Percentiles rank a stretch among this genome's conserved stretches.
These are phyloP conservation scores for Ophiostoma montium DNA, from an alignment of 2,329 filamentous ascomycete species.

Conservation along the genomic window DNA sequence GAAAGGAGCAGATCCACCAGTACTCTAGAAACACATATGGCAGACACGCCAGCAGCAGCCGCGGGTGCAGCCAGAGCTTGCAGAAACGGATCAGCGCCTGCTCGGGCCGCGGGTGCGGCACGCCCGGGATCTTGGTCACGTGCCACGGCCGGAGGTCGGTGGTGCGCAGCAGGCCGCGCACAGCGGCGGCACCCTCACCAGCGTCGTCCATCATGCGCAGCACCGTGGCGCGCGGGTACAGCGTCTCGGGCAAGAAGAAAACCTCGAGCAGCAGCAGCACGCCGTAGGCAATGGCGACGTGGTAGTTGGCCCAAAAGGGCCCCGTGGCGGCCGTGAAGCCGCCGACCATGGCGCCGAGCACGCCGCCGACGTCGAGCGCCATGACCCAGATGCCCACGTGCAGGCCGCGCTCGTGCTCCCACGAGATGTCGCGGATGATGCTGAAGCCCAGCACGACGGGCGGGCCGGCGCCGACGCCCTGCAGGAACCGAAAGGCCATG, in stretches of 20 bases:
- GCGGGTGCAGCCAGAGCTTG: conserved; percentile 7
- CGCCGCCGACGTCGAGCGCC: conserved; percentile 36
- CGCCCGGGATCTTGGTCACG: background rate
- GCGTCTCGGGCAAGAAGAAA: conserved; percentile 38
- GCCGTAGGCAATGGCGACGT: conserved; percentile 14
- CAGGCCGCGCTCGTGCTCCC: conserved; percentile 39
- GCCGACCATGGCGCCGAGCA: conserved; percentile 27
- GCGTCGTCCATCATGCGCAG: conserved; percentile 17
- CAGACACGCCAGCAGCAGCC: conserved; percentile 30
- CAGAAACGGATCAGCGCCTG: background rate
- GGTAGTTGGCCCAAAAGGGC: background rate
- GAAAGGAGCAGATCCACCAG: conserved; percentile 39
- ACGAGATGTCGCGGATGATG: conserved; percentile 40
- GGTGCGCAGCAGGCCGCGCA: conserved; percentile 24
- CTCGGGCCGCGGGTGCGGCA: background rate
- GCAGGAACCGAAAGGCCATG: conserved; percentile 44
- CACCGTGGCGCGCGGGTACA: conserved; percentile 39
- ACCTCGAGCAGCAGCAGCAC: conserved; percentile 32
- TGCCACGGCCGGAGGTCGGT: background rate
- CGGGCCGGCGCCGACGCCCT: conserved; percentile 40
- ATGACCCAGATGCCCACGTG: conserved; percentile 44
- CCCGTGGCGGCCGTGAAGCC: conserved; percentile 31
- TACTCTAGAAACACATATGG: conserved; percentile 41
- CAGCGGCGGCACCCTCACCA: conserved; percentile 12
- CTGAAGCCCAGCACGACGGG: conserved; percentile 40